Conservation (phyloP, 495 filamentous ascomycete species). For the Terfezia boudieri region DNA sequence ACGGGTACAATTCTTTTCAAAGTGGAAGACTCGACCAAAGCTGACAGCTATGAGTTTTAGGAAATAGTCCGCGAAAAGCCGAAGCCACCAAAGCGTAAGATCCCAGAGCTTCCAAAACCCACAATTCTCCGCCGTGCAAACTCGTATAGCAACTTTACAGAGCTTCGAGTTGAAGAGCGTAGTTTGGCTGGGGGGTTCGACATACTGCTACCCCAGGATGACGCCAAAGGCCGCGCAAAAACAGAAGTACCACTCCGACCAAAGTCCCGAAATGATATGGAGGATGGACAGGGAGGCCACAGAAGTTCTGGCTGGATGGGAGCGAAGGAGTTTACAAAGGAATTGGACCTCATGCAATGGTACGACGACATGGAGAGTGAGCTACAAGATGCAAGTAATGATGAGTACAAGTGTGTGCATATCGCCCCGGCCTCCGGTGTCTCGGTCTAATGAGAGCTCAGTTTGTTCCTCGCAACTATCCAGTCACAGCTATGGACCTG, state of each 20-base stretch:
- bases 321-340: slow-evolving; percentile 14
- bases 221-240: slow-evolving; percentile 20
- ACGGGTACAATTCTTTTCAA: slow-evolving; percentile 8
- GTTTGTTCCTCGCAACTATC: slow-evolving; percentile 22
- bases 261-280: slow-evolving; percentile 25
- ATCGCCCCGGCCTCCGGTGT: background rate
- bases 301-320: background rate
- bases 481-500: slow-evolving; percentile 58
- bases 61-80: slow-evolving; percentile 10
- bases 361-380: slow-evolving; percentile 39
- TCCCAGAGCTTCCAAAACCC: slow-evolving; percentile 28
- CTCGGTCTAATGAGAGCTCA: background rate
- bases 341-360: slow-evolving; percentile 40
- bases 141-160: slow-evolving; percentile 45
- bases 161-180: slow-evolving; percentile 26
- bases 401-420: slow-evolving; percentile 52
- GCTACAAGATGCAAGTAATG: slow-evolving; percentile 58
- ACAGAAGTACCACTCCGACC: slow-evolving; percentile 7
- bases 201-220: slow-evolving; percentile 5
- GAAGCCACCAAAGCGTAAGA: slow-evolving; percentile 25
- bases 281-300: slow-evolving; percentile 3
- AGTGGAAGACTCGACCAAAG: background rate
- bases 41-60: slow-evolving; percentile 14
- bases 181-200: background rate
- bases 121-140: slow-evolving; percentile 43